These are phyloP conservation scores for Auriculariales sp. DNA, from an alignment of 768 basidiomycete genomes.

Conservation along the genomic window DNA sequence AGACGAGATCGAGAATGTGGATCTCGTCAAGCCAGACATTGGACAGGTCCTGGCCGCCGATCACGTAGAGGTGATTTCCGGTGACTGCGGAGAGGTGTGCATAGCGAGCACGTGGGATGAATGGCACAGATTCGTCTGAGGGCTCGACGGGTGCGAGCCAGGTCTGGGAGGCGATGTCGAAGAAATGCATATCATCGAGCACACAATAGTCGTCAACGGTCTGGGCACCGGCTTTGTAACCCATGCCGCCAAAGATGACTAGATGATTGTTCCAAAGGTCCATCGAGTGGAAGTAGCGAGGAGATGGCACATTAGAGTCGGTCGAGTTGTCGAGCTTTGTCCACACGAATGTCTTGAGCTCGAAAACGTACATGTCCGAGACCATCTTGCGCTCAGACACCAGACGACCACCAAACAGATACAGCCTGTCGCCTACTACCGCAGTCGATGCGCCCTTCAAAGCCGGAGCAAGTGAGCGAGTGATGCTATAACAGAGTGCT, in stretches of 20 bases:
- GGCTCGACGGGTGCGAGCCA: slow-evolving; percentile 43
- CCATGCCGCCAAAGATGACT: slow-evolving; percentile 93
- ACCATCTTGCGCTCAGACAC: slow-evolving; percentile 82
- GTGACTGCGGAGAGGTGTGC: slow-evolving; percentile 88
- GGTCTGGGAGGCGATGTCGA: slow-evolving; percentile 51
- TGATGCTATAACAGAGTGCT: not conserved
- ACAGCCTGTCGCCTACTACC: slow-evolving; percentile 75
- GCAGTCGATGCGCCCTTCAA: slow-evolving; percentile 79
- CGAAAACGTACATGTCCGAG: slow-evolving; percentile 79
- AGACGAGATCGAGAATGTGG: slow-evolving; percentile 69
- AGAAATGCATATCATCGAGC: slow-evolving; percentile 84
- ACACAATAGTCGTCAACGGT: slow-evolving; percentile 77
- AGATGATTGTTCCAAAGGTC: slow-evolving; percentile 86
- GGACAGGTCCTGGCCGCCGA: slow-evolving; percentile 88
- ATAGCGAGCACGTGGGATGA: slow-evolving; percentile 75
- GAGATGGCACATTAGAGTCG: slow-evolving; percentile 59
- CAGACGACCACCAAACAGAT: slow-evolving; percentile 81
- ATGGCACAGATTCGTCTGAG: slow-evolving; percentile 6
- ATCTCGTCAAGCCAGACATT: slow-evolving; percentile 92
- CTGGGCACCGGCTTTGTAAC: slow-evolving; percentile 54
- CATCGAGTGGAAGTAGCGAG: slow-evolving; percentile 91
- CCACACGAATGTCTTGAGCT: slow-evolving; percentile 74
- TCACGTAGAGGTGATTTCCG: slow-evolving; percentile 71
- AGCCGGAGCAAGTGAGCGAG: not conserved
- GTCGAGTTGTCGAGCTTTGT: slow-evolving; percentile 42